These are phyloP conservation scores for Quercus tomentella DNA, from an alignment of 331 rosid genomes.

Conservation along the genomic window DNA sequence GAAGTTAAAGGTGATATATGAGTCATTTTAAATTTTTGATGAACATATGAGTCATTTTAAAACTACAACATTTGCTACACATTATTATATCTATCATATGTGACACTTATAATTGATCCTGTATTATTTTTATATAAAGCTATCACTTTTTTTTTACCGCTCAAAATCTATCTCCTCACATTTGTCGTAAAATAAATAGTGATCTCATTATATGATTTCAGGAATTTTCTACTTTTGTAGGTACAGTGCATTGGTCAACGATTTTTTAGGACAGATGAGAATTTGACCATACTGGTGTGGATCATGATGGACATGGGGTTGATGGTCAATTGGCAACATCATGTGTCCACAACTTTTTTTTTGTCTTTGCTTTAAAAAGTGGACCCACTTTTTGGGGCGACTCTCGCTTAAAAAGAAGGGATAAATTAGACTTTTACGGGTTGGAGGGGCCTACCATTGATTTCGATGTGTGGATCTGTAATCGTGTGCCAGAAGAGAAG, in stretches of 20 bases:
- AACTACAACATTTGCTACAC: no score
- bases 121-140: no score
- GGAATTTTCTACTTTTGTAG: no score
- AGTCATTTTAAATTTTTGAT: no score
- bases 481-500: not conserved
- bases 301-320: not conserved
- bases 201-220: no score
- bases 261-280: not conserved
- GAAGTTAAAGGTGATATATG: not conserved
- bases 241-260: conserved; percentile 11
- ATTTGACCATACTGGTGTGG: not conserved
- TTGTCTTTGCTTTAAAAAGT: conserved; percentile 3
- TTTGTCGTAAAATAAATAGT: no score
- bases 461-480: not conserved
- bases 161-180: no score
- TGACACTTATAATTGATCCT: no score
- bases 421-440: not conserved
- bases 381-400: conserved; percentile 37
- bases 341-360: not conserved
- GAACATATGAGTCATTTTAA: no score
- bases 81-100: no score
- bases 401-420: conserved; percentile 17
- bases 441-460: not conserved
- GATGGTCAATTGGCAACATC: conserved; percentile 13
- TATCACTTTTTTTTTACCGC: no score